Evolutionary conservation across 441 rosid genomes (phyloP).

Genomic region (Adansonia grandidieri): DNA sequence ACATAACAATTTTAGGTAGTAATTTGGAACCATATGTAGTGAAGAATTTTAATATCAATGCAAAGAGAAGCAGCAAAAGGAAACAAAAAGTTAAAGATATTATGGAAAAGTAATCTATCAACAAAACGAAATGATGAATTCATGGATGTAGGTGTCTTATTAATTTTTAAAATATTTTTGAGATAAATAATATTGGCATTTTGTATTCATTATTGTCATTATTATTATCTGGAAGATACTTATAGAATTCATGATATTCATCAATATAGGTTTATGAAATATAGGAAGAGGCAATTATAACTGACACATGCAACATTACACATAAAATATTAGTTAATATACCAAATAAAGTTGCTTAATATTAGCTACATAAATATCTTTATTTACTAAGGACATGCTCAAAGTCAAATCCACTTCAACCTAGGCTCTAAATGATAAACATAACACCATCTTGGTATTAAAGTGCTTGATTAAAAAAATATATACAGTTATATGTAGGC

Average conservation of each 20-base stretch:
- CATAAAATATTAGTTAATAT: too few species aligned
- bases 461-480: background rate
- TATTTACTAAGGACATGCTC: background rate
- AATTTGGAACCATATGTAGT: background rate
- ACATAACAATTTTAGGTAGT: background rate
- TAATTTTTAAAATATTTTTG: background rate
- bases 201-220: background rate
- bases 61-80: background rate
- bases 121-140: background rate
- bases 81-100: background rate
- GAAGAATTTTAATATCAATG: background rate
- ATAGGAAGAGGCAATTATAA: background rate
- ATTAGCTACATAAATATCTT: background rate
- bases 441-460: background rate
- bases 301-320: background rate
- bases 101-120: background rate
- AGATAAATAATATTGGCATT: background rate
- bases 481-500: background rate
- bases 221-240: background rate
- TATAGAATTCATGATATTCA: background rate
- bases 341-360: too few species aligned
- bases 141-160: background rate
- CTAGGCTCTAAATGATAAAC: background rate
- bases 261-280: background rate
- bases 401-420: background rate